Percentiles rank a stretch among this genome's conserved stretches.
These are phyloP conservation scores for Geranomyces variabilis DNA, from an alignment of 192 early-diverging fungal genomes.

Conservation along the genomic window DNA sequence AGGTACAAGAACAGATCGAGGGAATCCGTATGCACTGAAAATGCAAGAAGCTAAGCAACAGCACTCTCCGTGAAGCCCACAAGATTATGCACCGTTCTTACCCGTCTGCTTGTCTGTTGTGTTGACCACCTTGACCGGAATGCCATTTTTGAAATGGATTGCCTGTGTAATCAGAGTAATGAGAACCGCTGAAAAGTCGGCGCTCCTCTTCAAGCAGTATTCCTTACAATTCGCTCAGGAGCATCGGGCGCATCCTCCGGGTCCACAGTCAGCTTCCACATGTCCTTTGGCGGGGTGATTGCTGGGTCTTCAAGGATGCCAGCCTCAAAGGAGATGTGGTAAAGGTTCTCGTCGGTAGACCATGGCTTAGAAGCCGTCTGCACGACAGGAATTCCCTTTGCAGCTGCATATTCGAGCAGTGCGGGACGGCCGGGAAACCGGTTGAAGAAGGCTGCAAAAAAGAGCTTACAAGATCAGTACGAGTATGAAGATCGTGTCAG, in stretches of 20 bases:
- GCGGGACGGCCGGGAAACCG: conserved; percentile 92
- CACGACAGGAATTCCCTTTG: conserved; percentile 89
- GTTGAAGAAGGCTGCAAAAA: conserved; percentile 87
- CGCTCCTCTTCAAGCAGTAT: neutral
- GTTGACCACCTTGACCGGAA: conserved; percentile 89
- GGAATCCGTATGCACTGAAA: conserved; percentile 57
- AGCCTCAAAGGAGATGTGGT: conserved; percentile 98
- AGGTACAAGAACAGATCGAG: conserved; percentile 93
- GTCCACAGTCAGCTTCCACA: conserved; percentile 99
- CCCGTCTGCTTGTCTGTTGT: conserved; percentile 64
- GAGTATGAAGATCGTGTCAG: neutral
- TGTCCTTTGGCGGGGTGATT: conserved; percentile 94
- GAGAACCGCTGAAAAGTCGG: too few species aligned
- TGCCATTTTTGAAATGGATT: conserved; percentile 87
- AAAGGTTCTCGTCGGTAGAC: conserved; percentile 99
- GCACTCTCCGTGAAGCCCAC: neutral
- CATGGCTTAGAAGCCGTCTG: conserved; percentile 97
- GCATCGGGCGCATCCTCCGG: conserved; percentile 96
- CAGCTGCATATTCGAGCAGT: conserved; percentile 87
- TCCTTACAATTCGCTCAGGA: conserved; percentile 83
- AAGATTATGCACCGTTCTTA: too few species aligned
- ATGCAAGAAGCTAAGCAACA: too few species aligned
- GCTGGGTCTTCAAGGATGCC: conserved; percentile 97
- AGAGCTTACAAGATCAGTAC: too few species aligned
- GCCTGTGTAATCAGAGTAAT: conserved; percentile 34